Base-by-base conservation (phyloP, 257 asterid genomes). In the Solanum ossicruentum region DNA sequence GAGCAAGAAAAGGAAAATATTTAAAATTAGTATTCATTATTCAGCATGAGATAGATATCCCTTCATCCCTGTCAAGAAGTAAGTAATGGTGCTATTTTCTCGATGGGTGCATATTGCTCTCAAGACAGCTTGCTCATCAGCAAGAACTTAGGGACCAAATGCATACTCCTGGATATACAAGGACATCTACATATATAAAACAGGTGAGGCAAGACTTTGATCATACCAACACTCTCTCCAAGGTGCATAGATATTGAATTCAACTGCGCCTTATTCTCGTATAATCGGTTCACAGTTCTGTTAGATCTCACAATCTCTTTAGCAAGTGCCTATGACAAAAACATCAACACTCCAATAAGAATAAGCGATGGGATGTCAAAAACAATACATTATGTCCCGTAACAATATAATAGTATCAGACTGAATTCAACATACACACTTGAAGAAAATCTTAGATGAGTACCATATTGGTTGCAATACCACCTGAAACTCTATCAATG, bases 171-270 rank as follows among this genome's bases (percentile, higher is more conserved):
- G 43, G 41, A 73, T 70, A 85, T 56, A 60, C 81, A 84, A 81
- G 84, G 55, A 26, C 16, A 17, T 55, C 63, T 47, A 18, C 17
- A 83, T 79, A 84, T 58, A 63, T 73, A 83, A 56, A 63, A 73
- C 78, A 28, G 55, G 49, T 85, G 83, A 78, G 83, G 45, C 47
- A 52, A 77, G 82, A 49, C 66, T 21, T 17, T 16, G 85, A 82
- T 71, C 90, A 51, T 92, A 96, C 98, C 99, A 39, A 96, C 96
- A 87, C 96, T 94, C 91, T 96, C 99, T 83, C 99, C 99, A n/a
- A 96, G 95, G 89, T 96, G 99, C 99, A 96, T 94, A 51, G 99
- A 96, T 85, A 94, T 90, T 39, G 98, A 96, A 85, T 94, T 96
- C 95, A 96, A 85, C 90, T 96, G 99, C 28, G 99, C 99, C 91